Conservation (phyloP, 169 alveolate genomes). For the Eimeria tenella region DNA sequence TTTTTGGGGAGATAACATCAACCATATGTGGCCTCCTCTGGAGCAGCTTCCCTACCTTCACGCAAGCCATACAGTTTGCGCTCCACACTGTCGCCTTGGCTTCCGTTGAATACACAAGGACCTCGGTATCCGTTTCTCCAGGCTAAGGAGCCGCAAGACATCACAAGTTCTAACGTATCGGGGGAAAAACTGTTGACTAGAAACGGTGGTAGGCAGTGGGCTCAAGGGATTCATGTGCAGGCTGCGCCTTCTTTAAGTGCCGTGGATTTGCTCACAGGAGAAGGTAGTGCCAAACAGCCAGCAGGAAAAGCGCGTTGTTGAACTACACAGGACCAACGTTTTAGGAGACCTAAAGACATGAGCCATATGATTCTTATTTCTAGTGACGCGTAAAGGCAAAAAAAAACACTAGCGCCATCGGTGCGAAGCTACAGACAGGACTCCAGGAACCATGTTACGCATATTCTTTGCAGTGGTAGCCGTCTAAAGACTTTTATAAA, state of each 20-base stretch:
- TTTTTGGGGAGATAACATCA: neutral
- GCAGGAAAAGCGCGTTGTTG: slow-evolving; percentile 56
- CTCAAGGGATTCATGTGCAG: too few species aligned
- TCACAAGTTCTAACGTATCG: neutral
- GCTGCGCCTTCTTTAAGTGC: neutral
- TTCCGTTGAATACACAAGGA: slow-evolving; percentile 64
- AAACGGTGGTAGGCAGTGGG: too few species aligned
- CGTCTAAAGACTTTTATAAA: neutral
- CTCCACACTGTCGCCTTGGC: slow-evolving; percentile 79
- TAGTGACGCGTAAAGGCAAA: neutral
- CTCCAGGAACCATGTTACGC: neutral
- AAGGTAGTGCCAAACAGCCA: slow-evolving; percentile 50
- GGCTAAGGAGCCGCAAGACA: neutral
- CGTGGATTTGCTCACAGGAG: slow-evolving; percentile 15
- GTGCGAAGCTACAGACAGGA: neutral
- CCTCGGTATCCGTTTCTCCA: slow-evolving; percentile 66
- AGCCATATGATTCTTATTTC: neutral
- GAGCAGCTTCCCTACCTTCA: slow-evolving; percentile 41
- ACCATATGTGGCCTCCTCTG: neutral
- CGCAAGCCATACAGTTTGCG: slow-evolving; percentile 72
- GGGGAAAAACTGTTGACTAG: too few species aligned
- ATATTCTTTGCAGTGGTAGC: neutral
- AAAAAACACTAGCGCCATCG: neutral
- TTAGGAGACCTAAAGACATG: slow-evolving; percentile 31
- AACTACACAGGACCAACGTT: slow-evolving; percentile 19